Conservation (phyloP, 2,329 filamentous ascomycete genomes). For the Neopestalotiopsis clavispora region DNA sequence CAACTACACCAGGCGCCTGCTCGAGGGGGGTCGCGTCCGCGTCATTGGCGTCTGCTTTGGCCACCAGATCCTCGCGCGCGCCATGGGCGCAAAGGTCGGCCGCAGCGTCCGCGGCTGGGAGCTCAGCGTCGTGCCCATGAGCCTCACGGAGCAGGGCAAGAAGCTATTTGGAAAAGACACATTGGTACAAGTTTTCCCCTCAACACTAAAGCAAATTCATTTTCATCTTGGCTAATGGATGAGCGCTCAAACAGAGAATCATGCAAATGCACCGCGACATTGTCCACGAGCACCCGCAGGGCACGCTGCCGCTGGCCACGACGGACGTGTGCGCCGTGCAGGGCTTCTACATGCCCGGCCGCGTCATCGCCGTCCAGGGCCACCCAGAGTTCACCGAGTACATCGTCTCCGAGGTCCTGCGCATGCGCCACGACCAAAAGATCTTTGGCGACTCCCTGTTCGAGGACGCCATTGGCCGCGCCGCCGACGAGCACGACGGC, state of each 20-base stretch:
- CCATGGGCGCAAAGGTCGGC: slow-evolving; percentile 70
- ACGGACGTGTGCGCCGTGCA: slow-evolving; percentile 76
- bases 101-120: slow-evolving; percentile 78
- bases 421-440: slow-evolving; percentile 66
- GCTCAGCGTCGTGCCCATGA: slow-evolving; percentile 72
- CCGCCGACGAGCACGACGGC: slow-evolving; percentile 75
- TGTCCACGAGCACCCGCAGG: slow-evolving; percentile 66
- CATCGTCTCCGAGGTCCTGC: slow-evolving; percentile 73
- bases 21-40: slow-evolving; percentile 66
- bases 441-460: slow-evolving; percentile 74
- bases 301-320: slow-evolving; percentile 66
- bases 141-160: slow-evolving; percentile 72
- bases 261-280: slow-evolving; percentile 90
- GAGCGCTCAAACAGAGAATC: slow-evolving; percentile 56
- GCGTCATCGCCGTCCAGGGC: slow-evolving; percentile 79
- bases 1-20: slow-evolving; percentile 65
- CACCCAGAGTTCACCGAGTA: slow-evolving; percentile 82
- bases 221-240: not conserved
- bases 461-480: slow-evolving; percentile 70
- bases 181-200: slow-evolving; percentile 43
- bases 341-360: slow-evolving; percentile 72
- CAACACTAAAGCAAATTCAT: no score
- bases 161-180: slow-evolving; percentile 72
- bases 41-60: slow-evolving; percentile 87
- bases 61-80: slow-evolving; percentile 82